Base-by-base conservation (phyloP, 495 filamentous ascomycete genomes). In the Podospora australis region DNA sequence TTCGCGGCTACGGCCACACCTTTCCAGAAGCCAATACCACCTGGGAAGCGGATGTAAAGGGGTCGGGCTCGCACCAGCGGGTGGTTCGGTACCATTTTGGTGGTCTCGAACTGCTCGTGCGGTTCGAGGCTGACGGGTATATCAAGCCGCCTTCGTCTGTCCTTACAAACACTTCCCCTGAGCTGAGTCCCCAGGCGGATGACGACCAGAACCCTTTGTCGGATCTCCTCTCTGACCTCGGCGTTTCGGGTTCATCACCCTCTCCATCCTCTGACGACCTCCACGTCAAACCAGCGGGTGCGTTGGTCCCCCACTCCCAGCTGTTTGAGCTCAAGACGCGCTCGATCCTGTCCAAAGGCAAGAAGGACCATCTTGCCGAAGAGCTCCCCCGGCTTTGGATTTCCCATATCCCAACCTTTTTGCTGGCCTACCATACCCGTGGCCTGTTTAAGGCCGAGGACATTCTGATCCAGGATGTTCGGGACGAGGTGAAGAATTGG, bases 241-340 rank as follows among this genome's bases (percentile, higher is more conserved):
- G 24, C 26, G 6, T 49, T 24, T 13, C 21, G 4, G 24, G 23
- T 21, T 4, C 21, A 26, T n/a, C 17, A 45, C 17, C 26, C 45
- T 10, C 22, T 30, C 14, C 21, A 13, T 13, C 34, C 41, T 1
- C 24, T 7, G 20, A 19, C 38, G 21, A 35, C 30, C 26, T 63
- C 32, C 35, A 24, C 13, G 29, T 64, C 39, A 49, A 57, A 13
- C 17, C 36, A 3, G 51, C 46, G 17, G 62, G 66, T 10, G 35
- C 8, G 6, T 24, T 49, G 17, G 44, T 76, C 5, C 66, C 70
- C 7, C 81, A 83, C 43, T 24, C 59, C 4, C 60, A 69, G 7
- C 61, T 84, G n/a, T 80, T 87, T 55, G 83, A 86, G 46, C 65
- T 87, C 40, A 86, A 87, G 53, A 88, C 84, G 1, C 73, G 80